Base-by-base conservation (phyloP, 2,329 filamentous ascomycete genomes). In the Aquanectria penicillioides region DNA sequence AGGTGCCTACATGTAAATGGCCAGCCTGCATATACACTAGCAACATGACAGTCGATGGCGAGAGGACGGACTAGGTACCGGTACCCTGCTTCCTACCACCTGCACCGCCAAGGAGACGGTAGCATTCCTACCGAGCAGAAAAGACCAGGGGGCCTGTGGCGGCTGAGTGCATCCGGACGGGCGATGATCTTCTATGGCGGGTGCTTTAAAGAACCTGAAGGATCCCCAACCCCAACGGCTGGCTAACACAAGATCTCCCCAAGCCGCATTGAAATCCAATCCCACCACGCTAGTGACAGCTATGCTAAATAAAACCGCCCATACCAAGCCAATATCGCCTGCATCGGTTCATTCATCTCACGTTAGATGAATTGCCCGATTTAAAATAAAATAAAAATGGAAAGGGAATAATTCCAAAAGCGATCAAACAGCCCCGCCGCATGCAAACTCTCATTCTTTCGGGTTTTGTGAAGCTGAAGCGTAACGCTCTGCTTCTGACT, bases 81-180 rank as follows among this genome's bases (percentile, higher is more conserved):
- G 22, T 22, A 37, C 17, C 17, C 34, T 37, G 18, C 22, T 37
- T 37, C 22, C 17, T 8, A 28, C 15, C 18, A 36, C 26, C 29
- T 37, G 33, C 46, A 49, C 31, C n/a, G 31, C 46, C 31, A 23
- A 36, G 46, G 31, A 36, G 46, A 36, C 26, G 18, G 46, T 37
- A n/a, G 28, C 49, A 43, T 52, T 52, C 37, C 49, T 44, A 29
- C 38, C 23, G 38, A 43, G n/a, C n/a, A n/a, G n/a, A n/a, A n/a
- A n/a, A n/a, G n/a, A n/a, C n/a, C n/a, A n/a, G n/a, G n/a, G n/a
- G n/a, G n/a, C n/a, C n/a, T n/a, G n/a, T n/a, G n/a, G n/a, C n/a
- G n/a, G n/a, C n/a, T n/a, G n/a, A n/a, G n/a, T n/a, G n/a, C n/a
- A n/a, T n/a, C n/a, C n/a, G n/a, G n/a, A n/a, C n/a, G n/a, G n/a